phyloP scores from a whole-genome alignment of 495 filamentous ascomycete genomes.

The Trichoderma orchidacearum region DNA sequence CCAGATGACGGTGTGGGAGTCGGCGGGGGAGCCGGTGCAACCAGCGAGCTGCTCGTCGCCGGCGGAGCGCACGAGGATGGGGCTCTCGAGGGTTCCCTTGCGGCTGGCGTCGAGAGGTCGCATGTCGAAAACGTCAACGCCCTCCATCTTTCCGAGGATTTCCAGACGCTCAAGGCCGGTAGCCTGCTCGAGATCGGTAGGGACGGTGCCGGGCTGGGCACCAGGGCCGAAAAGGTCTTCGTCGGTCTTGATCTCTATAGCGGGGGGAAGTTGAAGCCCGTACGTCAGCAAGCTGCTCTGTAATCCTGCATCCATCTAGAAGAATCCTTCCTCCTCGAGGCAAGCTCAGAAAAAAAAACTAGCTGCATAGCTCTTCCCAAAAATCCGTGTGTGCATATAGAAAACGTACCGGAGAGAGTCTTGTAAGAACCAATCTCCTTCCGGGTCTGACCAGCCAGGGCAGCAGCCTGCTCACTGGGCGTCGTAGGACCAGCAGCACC shows the following conservation, averaged over 20 bases:
- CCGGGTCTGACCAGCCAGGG: slow-evolving; percentile 7
- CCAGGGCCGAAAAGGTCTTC: slow-evolving; percentile 77
- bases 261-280: not conserved
- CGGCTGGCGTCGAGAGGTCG: slow-evolving; percentile 83
- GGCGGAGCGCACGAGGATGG: slow-evolving; percentile 74
- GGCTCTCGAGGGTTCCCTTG: slow-evolving; percentile 77
- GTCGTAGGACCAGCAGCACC: not conserved
- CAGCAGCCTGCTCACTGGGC: slow-evolving; percentile 2
- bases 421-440: slow-evolving; percentile 19
- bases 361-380: too few species aligned
- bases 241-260: slow-evolving; percentile 68
- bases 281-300: not conserved
- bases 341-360: too few species aligned
- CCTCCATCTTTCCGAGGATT: slow-evolving; percentile 98
- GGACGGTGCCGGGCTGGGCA: slow-evolving; percentile 67
- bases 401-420: slow-evolving; percentile 17
- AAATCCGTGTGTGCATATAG: not conserved
- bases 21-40: slow-evolving; percentile 87
- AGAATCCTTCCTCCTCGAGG: too few species aligned
- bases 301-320: too few species aligned
- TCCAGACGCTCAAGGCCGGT: slow-evolving; percentile 97
- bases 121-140: slow-evolving; percentile 97
- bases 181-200: slow-evolving; percentile 84
- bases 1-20: slow-evolving; percentile 86
- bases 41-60: slow-evolving; percentile 95